Evolutionary conservation across 441 rosid species (phyloP).

Genomic region (Eutrema salsugineum): DNA sequence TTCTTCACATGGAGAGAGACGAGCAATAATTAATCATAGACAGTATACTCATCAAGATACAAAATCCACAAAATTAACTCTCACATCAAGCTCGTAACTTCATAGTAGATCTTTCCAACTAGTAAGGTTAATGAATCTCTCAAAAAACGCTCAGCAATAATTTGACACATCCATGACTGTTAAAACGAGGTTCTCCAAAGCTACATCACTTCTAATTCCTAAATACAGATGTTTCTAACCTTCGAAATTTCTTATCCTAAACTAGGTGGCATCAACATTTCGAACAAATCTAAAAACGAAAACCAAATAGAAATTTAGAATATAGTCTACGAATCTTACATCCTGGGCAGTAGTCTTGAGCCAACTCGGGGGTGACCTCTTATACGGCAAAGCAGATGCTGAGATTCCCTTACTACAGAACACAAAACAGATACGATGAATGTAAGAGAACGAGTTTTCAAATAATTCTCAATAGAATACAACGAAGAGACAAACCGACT

Average conservation of each 20-base stretch:
- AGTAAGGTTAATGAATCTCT: neutral
- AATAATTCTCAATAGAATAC: neutral
- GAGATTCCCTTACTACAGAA: conserved; percentile 72
- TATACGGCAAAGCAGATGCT: conserved; percentile 84
- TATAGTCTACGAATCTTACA: neutral
- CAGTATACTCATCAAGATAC: neutral
- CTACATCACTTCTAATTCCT: neutral
- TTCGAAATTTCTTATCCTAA: neutral
- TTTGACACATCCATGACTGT: neutral
- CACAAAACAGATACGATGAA: neutral
- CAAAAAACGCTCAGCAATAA: neutral
- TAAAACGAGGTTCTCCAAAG: neutral
- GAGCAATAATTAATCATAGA: neutral
- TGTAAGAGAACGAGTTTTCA: neutral
- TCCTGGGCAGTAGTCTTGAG: conserved; percentile 35
- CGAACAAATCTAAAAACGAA: neutral
- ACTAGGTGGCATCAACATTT: neutral
- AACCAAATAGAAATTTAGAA: neutral
- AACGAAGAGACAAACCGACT: neutral
- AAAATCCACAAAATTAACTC: neutral
- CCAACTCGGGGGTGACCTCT: conserved; percentile 45
- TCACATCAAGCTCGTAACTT: neutral
- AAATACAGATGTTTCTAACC: neutral
- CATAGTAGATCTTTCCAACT: neutral
- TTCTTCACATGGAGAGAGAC: neutral